Evolutionary conservation across 2,329 filamentous ascomycete species (phyloP).

Genomic region (Diaporthe amygdali): DNA sequence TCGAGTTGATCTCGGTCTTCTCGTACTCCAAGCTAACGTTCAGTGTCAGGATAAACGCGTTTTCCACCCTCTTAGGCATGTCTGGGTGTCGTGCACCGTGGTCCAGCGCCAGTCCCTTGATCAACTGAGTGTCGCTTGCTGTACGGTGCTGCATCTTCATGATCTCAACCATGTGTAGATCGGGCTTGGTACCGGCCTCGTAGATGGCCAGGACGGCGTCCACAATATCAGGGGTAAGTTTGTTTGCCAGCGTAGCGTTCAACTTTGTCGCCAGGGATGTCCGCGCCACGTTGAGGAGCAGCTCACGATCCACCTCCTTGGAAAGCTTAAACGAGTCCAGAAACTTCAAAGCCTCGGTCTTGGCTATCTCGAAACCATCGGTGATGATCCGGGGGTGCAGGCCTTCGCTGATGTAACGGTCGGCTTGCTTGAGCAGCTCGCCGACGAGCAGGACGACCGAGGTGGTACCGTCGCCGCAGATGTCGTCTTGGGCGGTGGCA

Average conservation of each 20-base stretch:
- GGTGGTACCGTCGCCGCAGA: conserved; percentile 96
- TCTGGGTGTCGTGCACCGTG: conserved; percentile 96
- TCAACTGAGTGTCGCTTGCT: conserved; percentile 94
- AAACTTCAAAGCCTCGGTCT: conserved; percentile 93
- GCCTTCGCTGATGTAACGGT: conserved; percentile 95
- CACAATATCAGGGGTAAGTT: conserved; percentile 93
- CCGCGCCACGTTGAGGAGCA: conserved; percentile 89
- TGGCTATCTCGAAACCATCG: conserved; percentile 96
- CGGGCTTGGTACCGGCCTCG: conserved; percentile 86
- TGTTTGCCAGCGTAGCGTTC: conserved; percentile 84
- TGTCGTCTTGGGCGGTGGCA: conserved; percentile 97
- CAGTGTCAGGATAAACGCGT: conserved; percentile 91
- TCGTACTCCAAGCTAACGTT: conserved; percentile 99
- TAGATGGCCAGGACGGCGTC: conserved; percentile 96
- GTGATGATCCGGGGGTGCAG: conserved; percentile 96
- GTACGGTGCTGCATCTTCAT: conserved; percentile 99
- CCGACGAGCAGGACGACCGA: conserved; percentile 94
- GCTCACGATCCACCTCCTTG: conserved; percentile 88
- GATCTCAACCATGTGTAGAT: conserved; percentile 99
- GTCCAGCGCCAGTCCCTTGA: conserved; percentile 89
- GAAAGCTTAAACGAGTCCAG: conserved; percentile 92
- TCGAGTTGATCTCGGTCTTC: conserved; percentile 98
- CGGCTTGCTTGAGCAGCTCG: conserved; percentile 96
- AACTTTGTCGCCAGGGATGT: conserved; percentile 97
- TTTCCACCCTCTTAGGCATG: conserved; percentile 96